These are phyloP conservation scores for Craterostigma plantagineum DNA, from an alignment of 257 asterid genomes.

Conservation along the genomic window DNA sequence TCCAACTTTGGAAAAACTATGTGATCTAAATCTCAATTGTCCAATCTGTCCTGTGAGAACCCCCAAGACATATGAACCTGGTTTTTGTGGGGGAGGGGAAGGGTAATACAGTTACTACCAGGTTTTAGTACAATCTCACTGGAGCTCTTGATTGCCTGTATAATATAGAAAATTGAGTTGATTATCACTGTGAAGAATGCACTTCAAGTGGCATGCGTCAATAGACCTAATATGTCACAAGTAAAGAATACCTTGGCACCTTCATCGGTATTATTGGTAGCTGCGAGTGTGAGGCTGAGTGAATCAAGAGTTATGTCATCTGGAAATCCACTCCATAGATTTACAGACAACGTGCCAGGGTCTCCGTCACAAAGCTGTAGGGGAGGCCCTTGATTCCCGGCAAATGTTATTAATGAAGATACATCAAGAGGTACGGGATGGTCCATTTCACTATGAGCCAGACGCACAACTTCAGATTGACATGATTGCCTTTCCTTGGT, in stretches of 20 bases:
- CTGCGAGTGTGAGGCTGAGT: slow-evolving; percentile 72
- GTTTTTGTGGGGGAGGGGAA: slow-evolving; percentile 86
- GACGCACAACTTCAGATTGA: slow-evolving; percentile 91
- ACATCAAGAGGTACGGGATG: slow-evolving; percentile 94
- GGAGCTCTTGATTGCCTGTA: slow-evolving; percentile 71
- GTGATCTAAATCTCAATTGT: slow-evolving; percentile 91
- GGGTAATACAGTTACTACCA: slow-evolving; percentile 61
- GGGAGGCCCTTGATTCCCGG: slow-evolving; percentile 84
- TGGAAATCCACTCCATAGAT: slow-evolving; percentile 95
- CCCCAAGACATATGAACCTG: slow-evolving; percentile 93
- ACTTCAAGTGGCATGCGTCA: slow-evolving; percentile 10
- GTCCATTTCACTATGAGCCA: slow-evolving; percentile 94
- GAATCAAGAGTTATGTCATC: slow-evolving; percentile 93
- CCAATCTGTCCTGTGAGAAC: slow-evolving; percentile 98
- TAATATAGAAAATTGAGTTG: slow-evolving; percentile 12
- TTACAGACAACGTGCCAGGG: slow-evolving; percentile 77
- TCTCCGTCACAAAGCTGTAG: slow-evolving; percentile 92
- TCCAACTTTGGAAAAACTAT: slow-evolving; percentile 85
- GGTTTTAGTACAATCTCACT: slow-evolving; percentile 69
- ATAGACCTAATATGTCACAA: slow-evolving; percentile 8
- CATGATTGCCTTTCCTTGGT: slow-evolving; percentile 79
- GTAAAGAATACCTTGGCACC: slow-evolving; percentile 72
- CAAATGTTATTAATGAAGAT: slow-evolving; percentile 84
- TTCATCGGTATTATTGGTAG: slow-evolving; percentile 80
- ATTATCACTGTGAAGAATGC: slow-evolving; percentile 9